Percentiles rank a stretch among this genome's conserved stretches.
Conservation (phyloP, 805 yeast genomes). For the Teunomyces kruisii region DNA sequence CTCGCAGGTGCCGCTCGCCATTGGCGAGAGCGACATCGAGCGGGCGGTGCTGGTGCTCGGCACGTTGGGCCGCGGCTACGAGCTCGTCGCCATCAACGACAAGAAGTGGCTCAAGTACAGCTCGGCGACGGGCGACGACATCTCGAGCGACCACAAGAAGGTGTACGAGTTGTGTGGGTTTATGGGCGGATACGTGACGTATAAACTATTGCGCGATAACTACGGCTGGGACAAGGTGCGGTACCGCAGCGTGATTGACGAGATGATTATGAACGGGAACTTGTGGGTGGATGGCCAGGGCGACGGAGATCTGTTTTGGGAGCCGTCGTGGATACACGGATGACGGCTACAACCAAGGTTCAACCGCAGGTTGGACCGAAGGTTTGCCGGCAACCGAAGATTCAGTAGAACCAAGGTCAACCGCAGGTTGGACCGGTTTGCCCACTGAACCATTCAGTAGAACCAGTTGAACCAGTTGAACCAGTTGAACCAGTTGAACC, state of each 20-base stretch:
- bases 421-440: too few relatives aligned
- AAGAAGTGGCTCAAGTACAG: constrained; percentile 49
- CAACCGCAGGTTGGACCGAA: too few relatives aligned
- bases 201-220: constrained; percentile 66
- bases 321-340: constrained; percentile 63
- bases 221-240: constrained; percentile 70
- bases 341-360: too few relatives aligned
- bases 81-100: constrained; percentile 56
- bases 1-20: constrained; percentile 28
- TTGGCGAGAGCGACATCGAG: constrained; percentile 52
- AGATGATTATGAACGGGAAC: constrained; percentile 78
- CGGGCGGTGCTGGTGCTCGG: constrained; percentile 54
- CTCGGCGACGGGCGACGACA: constrained; percentile 24
- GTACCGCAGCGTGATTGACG: constrained; percentile 63
- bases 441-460: too few relatives aligned
- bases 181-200: constrained; percentile 70
- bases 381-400: too few relatives aligned
- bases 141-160: constrained; percentile 60
- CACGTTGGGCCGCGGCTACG: constrained; percentile 70
- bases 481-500: too few relatives aligned
- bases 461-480: too few relatives aligned
- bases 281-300: constrained; percentile 74
- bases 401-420: too few relatives aligned
- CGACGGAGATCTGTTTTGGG: constrained; percentile 55
- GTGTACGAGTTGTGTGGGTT: constrained; percentile 76